These are phyloP conservation scores for Shiraia sp. DNA, from an alignment of 2,329 filamentous ascomycete species.

Conservation along the genomic window DNA sequence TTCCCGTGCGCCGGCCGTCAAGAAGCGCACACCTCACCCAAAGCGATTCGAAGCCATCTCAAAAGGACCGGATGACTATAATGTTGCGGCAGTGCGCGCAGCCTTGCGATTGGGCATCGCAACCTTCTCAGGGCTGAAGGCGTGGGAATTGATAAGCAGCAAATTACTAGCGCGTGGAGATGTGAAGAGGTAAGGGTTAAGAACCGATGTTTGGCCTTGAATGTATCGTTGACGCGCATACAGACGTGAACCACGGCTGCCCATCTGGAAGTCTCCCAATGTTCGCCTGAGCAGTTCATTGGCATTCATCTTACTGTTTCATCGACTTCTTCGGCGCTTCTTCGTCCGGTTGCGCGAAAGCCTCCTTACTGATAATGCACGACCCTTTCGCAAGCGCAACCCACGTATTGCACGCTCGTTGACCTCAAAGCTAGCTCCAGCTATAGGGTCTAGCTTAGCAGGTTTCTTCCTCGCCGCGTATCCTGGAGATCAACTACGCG, in stretches of 20 bases:
- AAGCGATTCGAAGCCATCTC: constrained; percentile 56
- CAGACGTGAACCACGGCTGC: constrained; percentile 44
- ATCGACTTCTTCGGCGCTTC: constrained; percentile 88
- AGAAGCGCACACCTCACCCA: constrained; percentile 57
- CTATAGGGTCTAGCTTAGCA: constrained; percentile 85
- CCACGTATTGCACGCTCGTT: constrained; percentile 73
- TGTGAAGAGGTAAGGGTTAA: constrained; percentile 29
- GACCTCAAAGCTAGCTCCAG: constrained; percentile 82
- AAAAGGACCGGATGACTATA: constrained; percentile 53
- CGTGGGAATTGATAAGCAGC: constrained; percentile 49
- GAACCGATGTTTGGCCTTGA: no score
- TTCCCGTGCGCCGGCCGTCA: constrained; percentile 67
- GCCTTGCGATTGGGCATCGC: constrained; percentile 50
- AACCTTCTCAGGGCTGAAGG: constrained; percentile 50
- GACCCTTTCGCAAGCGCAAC: constrained; percentile 81
- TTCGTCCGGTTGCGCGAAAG: constrained; percentile 78
- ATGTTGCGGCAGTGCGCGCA: constrained; percentile 52
- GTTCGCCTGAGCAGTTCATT: constrained; percentile 80
- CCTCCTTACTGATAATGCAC: constrained; percentile 77
- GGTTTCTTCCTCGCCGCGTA: constrained; percentile 81
- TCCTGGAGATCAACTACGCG: constrained; percentile 70
- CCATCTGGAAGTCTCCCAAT: constrained; percentile 62
- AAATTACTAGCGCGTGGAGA: constrained; percentile 42
- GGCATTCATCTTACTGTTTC: constrained; percentile 82
- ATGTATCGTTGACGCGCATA: constrained; percentile 1